These are phyloP conservation scores for Elongisporangium prolatum DNA, from an alignment of 352 stramenopile genomes.

Conservation along the genomic window DNA sequence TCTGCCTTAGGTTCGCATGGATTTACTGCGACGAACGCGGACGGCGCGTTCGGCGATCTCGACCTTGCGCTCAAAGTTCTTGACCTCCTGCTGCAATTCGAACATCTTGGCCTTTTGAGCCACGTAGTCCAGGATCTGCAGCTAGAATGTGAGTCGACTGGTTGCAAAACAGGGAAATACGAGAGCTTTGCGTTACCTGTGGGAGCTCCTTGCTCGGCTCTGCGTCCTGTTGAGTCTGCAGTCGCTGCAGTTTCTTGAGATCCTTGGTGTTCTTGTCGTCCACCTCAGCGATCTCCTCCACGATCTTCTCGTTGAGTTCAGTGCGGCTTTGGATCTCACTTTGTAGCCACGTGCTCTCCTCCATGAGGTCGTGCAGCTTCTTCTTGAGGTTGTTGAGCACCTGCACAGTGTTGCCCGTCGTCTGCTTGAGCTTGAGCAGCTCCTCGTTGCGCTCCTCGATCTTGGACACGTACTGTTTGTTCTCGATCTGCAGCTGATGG, in stretches of 20 bases:
- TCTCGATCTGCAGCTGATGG: constrained; percentile 95
- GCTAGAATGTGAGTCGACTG: background rate
- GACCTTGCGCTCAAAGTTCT: constrained; percentile 92
- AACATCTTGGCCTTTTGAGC: constrained; percentile 88
- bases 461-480: constrained; percentile 94
- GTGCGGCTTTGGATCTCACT: constrained; percentile 78
- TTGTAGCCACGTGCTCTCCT: constrained; percentile 76
- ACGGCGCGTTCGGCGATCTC: constrained; percentile 88
- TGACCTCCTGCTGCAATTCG: constrained; percentile 80
- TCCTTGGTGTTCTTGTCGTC: constrained; percentile 75
- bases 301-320: constrained; percentile 86
- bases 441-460: constrained; percentile 95
- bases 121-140: constrained; percentile 88
- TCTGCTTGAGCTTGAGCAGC: constrained; percentile 89
- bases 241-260: constrained; percentile 41
- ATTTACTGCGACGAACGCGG: constrained; percentile 38
- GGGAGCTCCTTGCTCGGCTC: constrained; percentile 84
- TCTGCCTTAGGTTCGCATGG: constrained; percentile 1
- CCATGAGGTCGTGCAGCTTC: constrained; percentile 79
- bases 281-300: constrained; percentile 65
- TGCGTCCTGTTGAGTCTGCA: constrained; percentile 56
- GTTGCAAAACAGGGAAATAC: no score
- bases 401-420: constrained; percentile 86
- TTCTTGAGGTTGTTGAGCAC: constrained; percentile 91
- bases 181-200: constrained; percentile 27